phyloP scores from a whole-genome alignment of 441 rosid species.

The Populus tomentosa region DNA sequence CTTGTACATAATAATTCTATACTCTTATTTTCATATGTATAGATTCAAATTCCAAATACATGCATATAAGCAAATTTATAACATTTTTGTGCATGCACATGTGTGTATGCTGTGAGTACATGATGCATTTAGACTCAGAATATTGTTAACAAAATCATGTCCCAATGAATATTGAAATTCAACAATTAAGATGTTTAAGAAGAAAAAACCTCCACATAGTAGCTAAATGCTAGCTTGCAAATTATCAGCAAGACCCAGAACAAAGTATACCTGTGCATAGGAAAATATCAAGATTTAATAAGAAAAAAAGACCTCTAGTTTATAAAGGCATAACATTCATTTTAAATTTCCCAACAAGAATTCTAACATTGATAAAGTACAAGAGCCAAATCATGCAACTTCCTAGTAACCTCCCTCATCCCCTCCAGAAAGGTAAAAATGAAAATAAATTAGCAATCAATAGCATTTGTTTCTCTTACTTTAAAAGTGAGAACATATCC shows the following conservation, averaged over 20 bases:
- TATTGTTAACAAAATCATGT: not conserved
- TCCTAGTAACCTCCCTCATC: not conserved
- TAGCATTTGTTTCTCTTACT: constrained; percentile 48
- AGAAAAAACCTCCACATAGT: constrained; percentile 80
- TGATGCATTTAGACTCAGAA: not conserved
- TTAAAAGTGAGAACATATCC: constrained; percentile 74
- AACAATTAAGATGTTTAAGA: constrained; percentile 10
- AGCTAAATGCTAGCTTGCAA: constrained; percentile 97
- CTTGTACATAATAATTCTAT: not conserved
- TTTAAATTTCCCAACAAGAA: constrained; percentile 4
- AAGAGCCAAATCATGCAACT: not conserved
- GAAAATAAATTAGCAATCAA: constrained; percentile 10
- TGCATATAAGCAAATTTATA: not conserved
- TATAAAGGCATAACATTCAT: constrained; percentile 2
- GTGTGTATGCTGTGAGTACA: not conserved
- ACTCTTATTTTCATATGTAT: no score
- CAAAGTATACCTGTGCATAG: constrained; percentile 71
- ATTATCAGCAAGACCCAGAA: constrained; percentile 90
- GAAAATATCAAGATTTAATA: constrained; percentile 13
- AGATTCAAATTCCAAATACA: not conserved
- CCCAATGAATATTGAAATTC: not conserved
- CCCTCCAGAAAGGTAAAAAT: constrained; percentile 3
- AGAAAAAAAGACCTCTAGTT: constrained; percentile 12
- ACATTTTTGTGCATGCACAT: not conserved
- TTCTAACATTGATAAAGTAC: not conserved